Percentiles rank a stretch among this genome's conserved stretches.
Conservation (phyloP, 768 basidiomycete genomes). For the Sporobolomyces phaffii region DNA sequence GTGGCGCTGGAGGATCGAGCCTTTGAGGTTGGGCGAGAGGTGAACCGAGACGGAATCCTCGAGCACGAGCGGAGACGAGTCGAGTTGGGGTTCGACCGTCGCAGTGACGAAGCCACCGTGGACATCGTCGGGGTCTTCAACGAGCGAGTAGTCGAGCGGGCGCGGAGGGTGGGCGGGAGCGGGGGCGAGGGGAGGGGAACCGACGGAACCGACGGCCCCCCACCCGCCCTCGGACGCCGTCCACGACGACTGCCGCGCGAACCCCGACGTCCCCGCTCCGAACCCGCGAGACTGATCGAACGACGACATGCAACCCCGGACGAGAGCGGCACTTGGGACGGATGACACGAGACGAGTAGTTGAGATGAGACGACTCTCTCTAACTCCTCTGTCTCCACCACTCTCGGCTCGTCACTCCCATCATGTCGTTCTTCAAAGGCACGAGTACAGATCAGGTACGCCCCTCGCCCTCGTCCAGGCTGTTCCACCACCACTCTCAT, state of each 20-base stretch:
- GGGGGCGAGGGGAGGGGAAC: background rate
- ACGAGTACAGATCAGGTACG: slow-evolving; percentile 1
- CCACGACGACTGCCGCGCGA: slow-evolving; percentile 8
- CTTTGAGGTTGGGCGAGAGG: slow-evolving; percentile 9
- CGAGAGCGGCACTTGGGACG: no score
- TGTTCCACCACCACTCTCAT: background rate
- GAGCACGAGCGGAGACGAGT: no score
- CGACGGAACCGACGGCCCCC: no score
- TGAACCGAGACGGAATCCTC: background rate
- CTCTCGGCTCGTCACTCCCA: background rate
- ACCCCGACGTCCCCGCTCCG: background rate
- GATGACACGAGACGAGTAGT: background rate
- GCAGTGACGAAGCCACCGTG: background rate
- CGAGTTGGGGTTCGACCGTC: no score
- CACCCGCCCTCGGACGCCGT: slow-evolving; percentile 3
- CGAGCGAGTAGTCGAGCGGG: slow-evolving; percentile 19
- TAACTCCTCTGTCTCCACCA: background rate
- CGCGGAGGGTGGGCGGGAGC: background rate
- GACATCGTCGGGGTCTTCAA: background rate
- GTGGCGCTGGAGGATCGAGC: slow-evolving; percentile 15
- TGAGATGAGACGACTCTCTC: background rate
- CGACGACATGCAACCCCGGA: background rate
- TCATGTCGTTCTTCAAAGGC: slow-evolving; percentile 21
- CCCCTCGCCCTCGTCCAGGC: background rate
- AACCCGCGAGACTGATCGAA: slow-evolving; percentile 26